Evolutionary conservation across 2,329 filamentous ascomycete species (phyloP).

Genomic region (Penicillium sp.): DNA sequence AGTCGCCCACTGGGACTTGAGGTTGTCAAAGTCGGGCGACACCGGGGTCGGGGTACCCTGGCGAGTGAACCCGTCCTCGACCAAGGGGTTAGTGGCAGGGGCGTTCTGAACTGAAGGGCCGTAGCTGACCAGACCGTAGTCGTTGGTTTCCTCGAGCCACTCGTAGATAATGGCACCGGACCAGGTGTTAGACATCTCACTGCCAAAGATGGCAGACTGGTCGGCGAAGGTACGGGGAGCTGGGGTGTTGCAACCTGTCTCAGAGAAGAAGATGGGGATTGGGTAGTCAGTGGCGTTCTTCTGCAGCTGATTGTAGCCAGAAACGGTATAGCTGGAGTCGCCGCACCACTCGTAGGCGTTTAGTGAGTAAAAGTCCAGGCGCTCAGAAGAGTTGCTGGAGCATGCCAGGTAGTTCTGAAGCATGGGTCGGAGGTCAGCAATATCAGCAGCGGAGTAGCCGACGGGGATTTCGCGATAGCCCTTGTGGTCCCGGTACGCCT

Average conservation of each 20-base stretch:
- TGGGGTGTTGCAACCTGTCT: constrained; percentile 71
- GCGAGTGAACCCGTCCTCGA: constrained; percentile 63
- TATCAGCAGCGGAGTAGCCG: constrained; percentile 84
- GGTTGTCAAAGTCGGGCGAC: constrained; percentile 70
- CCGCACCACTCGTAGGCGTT: constrained; percentile 85
- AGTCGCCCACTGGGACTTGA: constrained; percentile 71
- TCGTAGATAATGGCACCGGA: constrained; percentile 83
- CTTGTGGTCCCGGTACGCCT: constrained; percentile 70
- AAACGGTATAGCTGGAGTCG: constrained; percentile 49
- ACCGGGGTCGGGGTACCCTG: constrained; percentile 70
- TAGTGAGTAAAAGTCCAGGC: constrained; percentile 76
- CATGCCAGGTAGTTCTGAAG: constrained; percentile 74
- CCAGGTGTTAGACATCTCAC: constrained; percentile 64
- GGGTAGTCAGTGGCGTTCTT: constrained; percentile 64
- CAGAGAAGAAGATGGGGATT: constrained; percentile 85
- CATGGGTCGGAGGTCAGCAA: constrained; percentile 63
- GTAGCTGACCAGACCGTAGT: constrained; percentile 78
- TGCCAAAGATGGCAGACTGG: constrained; percentile 70
- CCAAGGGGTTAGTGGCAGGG: constrained; percentile 50
- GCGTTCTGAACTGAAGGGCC: constrained; percentile 56
- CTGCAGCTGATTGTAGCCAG: constrained; percentile 68
- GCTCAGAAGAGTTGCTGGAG: constrained; percentile 61
- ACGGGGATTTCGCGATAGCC: constrained; percentile 76
- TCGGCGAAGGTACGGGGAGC: constrained; percentile 50
- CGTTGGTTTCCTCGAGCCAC: constrained; percentile 79